A percentile compares a stretch with the other conserved stretches of the same genome.
These are phyloP conservation scores for Pyrenopolyporus hunteri DNA, from an alignment of 495 filamentous ascomycete genomes.

Conservation along the genomic window DNA sequence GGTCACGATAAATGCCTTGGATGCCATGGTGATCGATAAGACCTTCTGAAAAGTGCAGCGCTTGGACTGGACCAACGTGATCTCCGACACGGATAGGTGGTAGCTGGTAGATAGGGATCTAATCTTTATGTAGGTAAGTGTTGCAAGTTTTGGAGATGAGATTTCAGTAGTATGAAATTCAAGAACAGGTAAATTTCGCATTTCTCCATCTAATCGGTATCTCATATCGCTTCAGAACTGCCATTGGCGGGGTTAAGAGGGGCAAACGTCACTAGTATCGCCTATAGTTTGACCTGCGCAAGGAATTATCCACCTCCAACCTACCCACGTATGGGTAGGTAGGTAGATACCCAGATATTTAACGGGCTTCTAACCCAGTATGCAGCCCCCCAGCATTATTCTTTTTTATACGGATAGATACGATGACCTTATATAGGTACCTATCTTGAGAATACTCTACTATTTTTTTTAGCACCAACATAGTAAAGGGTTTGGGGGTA, in stretches of 20 bases:
- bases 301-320: neutral
- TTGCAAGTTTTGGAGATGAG: neutral
- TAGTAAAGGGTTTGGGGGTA: neutral
- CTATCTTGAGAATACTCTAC: too few relatives aligned
- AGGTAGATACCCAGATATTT: neutral
- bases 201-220: neutral
- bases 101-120: too few relatives aligned
- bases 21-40: slow-evolving; percentile 35
- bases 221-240: neutral
- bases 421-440: too few relatives aligned
- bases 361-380: too few relatives aligned
- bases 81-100: too few relatives aligned
- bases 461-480: too few relatives aligned
- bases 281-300: neutral
- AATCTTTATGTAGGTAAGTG: too few relatives aligned
- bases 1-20: slow-evolving; percentile 72
- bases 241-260: slow-evolving; percentile 22
- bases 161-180: neutral
- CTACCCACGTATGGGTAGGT: neutral
- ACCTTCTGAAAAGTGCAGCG: too few relatives aligned
- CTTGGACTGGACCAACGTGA: too few relatives aligned
- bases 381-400: too few relatives aligned
- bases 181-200: neutral
- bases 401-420: too few relatives aligned
- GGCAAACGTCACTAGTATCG: slow-evolving; percentile 10